Evolutionary conservation across 306 rosid species (phyloP), one percentile per base, ranked within the genome.

Genomic region (Arachis stenosperma): DNA sequence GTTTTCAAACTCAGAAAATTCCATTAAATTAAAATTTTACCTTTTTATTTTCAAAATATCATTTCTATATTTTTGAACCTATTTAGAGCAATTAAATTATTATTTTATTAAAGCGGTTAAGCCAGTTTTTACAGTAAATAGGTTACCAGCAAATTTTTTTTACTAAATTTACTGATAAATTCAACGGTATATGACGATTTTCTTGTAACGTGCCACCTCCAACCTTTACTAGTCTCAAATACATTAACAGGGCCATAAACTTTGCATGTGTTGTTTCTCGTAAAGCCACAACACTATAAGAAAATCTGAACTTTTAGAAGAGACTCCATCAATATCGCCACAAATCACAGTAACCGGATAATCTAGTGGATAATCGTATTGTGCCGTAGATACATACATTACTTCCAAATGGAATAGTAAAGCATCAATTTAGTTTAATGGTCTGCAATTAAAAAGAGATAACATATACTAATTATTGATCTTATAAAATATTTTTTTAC

Each of bases 201-300:
- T 22, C 1, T 22, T 22, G 27, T 33, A 33, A 33, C 97, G 97
- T 90, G 96, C 97, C 98, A 93, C 15, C 17, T 3, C 98, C 98
- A 90, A 27, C 92, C 96, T 4, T 2, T 22, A 11, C 4, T 0
- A 6, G 84, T 75, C 77, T 90, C 90, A 37, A 85, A 50, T 43
- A 3, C 33, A 43, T 47, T 72, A 64, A 1, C 6, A 29, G 84
- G 90, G 46, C 3, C 42, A 54, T 84, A 86, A 46, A 85, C 41
- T 57, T 42, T 76, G 86, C 96, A 93, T 9, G 86, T 55, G 42
- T 4, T 12, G 39, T 80, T 81, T 71, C 97, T 88, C 3, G 0
- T 1, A 2, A 36, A 71, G 60, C 96, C 85, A 81, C 78, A 17
- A 90, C 52, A n/a, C 93, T 75, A 83, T 78, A 90, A 87, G 62